phyloP scores from a whole-genome alignment of 352 stramenopile genomes.

The Stramenopiles sp. region DNA sequence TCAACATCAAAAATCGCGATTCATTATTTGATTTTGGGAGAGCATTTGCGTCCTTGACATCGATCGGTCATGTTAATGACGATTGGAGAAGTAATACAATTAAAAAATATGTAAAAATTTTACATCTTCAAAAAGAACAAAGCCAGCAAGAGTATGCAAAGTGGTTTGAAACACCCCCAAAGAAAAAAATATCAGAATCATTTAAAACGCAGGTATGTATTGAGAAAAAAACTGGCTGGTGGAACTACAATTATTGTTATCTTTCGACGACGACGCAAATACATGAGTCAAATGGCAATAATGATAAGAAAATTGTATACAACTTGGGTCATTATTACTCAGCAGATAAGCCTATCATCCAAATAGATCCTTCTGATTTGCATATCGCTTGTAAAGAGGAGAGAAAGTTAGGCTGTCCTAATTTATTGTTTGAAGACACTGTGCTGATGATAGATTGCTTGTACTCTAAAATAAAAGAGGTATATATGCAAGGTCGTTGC shows the following conservation, averaged over 20 bases:
- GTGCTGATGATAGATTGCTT: neutral
- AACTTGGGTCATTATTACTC: neutral
- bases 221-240: neutral
- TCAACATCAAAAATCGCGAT: no score
- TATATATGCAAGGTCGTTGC: neutral
- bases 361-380: neutral
- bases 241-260: neutral
- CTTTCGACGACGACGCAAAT: neutral
- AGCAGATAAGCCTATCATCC: neutral
- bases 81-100: neutral
- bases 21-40: neutral
- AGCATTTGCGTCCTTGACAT: neutral
- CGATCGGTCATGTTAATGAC: neutral
- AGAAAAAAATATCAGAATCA: neutral
- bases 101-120: neutral
- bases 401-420: neutral
- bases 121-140: neutral
- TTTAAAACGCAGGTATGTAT: neutral
- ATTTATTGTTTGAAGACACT: neutral
- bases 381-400: neutral
- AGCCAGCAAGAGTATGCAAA: neutral
- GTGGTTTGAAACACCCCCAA: neutral
- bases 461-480: neutral
- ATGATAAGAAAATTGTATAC: neutral
- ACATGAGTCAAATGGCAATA: neutral